Base-by-base conservation (phyloP, 176 grass and related monocot genomes). In the Phoenix roebelenii region DNA sequence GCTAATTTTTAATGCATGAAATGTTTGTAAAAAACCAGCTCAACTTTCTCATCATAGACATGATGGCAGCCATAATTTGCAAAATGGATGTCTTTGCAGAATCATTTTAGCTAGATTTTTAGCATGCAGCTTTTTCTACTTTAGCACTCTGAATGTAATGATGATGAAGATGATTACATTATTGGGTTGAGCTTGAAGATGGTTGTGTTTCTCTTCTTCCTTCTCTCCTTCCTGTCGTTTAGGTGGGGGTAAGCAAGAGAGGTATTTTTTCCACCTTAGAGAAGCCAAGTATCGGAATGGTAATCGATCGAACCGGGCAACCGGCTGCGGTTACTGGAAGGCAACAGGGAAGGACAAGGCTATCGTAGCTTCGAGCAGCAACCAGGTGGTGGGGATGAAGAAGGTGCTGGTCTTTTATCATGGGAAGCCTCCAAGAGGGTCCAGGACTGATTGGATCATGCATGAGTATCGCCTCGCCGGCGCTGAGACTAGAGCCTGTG, bases 321-420 rank as follows among this genome's bases (percentile, higher is more conserved):
- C 57, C 7, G 26, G 68, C 4, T 60, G 56, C 16, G 68, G 68
- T 22, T 71, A 71, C 68, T 71, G 68, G 68, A 71, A 60, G 57
- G 68, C 68, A 44, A 71, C 56, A 20, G 20, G 20, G 20, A 20
- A 20, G 20, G 68, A 71, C 56, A 71, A 60, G 48, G 22, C n/a
- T 24, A 60, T 71, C 49, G 16, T 15, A 18, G 17, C 9, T 19
- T 24, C 39, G 18, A 18, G 57, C 3, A 18, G 39, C 56, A 60
- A 49, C 55, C 68, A 71, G 57, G 56, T 59, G 56, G 68, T 71
- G 23, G 68, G 68, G 68, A 71, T 60, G 68, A 71, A 60, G 68
- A 71, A 71, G 56, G 57, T 60, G 5, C 17, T 71, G 22, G 57
- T 71, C 4, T 71, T 71, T 48, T 60, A 59, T 24, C 57, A 55